Base-by-base conservation (phyloP, 805 yeast genomes). In the Yarrowia sp. region DNA sequence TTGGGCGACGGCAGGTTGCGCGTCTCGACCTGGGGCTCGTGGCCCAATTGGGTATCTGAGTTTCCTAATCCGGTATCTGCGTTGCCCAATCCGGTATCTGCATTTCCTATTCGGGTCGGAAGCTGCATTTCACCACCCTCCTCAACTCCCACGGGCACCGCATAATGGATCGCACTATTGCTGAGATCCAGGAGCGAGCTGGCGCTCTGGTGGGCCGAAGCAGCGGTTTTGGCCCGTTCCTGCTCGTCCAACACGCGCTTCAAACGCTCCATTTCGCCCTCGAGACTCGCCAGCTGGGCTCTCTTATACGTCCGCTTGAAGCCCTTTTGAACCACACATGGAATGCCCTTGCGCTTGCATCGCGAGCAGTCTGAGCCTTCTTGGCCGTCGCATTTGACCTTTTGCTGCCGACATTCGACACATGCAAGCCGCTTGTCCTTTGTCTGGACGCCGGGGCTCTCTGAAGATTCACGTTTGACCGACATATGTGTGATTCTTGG, bases 391-490 rank as follows among this genome's bases (percentile, higher is more conserved):
- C 98, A 93, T 74, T 87, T 86, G 43, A 92, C 89, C 74, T 95
- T 95, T 77, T 94, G 99, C 78, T 95, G 98, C 14, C 98, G 85
- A 76, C 99, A 95, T 74, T 94, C 97, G 0, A 91, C 92, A 81
- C 99, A 95, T 0, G 98, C 98, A 76, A 92, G 86, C 69, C 87
- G 82, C 76, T 87, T 89, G 52, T 59, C 65, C 65, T 45, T 59
- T 42, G 64, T 32, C 49, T 26, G 35, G 50, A 36, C 42, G 7
- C 52, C 42, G 41, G 65, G 52, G 36, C 52, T 45, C 5, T 42
- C 49, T 56, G 65, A 59, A 43, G 52, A 43, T 59, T 59, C 65
- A 32, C 65, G 65, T 45, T 59, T 59, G 65, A 59, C 52, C 52
- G 65, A 45, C 52, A 43, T 59, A 42, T 32, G 53, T 32, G 53